Conservation (phyloP, 177 flowering plant genomes). For the Vitis hybrid region DNA sequence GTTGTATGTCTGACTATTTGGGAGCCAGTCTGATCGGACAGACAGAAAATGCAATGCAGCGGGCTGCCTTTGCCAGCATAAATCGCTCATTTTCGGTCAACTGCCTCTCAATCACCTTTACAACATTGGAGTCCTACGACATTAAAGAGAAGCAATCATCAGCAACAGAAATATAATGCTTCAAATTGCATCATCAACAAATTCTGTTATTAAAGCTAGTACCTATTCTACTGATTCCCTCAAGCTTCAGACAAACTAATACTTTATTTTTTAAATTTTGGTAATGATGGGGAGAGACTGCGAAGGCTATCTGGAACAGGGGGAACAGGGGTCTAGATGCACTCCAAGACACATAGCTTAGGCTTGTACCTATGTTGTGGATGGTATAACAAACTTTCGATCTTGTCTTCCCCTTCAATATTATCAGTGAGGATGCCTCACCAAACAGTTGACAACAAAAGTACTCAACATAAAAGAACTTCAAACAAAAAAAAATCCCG, state of each 20-base stretch:
- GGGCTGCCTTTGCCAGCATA: constrained; percentile 90
- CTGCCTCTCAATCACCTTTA: constrained; percentile 87
- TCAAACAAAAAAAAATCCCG: too few species aligned
- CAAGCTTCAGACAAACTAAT: not conserved
- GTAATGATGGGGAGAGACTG: not conserved
- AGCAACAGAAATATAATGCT: not conserved
- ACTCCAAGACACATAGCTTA: too few species aligned
- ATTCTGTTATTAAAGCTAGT: not conserved
- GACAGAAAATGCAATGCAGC: constrained; percentile 74
- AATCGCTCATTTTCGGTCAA: constrained; percentile 86
- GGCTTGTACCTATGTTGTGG: too few species aligned
- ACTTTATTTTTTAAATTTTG: not conserved
- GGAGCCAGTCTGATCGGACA: constrained; percentile 81
- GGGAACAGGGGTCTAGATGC: not conserved
- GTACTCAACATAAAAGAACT: not conserved
- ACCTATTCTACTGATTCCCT: not conserved
- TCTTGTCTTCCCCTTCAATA: too few species aligned
- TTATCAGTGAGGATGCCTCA: too few species aligned
- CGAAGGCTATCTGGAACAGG: not conserved
- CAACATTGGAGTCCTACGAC: constrained; percentile 68
- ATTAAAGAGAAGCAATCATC: constrained; percentile 3
- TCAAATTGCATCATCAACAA: not conserved
- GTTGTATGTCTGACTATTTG: constrained; percentile 32
- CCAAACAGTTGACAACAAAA: not conserved
- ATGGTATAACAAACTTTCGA: too few species aligned